These are phyloP conservation scores for Aureobasidium namibiae DNA, from an alignment of 2,329 filamentous ascomycete species.

Conservation along the genomic window DNA sequence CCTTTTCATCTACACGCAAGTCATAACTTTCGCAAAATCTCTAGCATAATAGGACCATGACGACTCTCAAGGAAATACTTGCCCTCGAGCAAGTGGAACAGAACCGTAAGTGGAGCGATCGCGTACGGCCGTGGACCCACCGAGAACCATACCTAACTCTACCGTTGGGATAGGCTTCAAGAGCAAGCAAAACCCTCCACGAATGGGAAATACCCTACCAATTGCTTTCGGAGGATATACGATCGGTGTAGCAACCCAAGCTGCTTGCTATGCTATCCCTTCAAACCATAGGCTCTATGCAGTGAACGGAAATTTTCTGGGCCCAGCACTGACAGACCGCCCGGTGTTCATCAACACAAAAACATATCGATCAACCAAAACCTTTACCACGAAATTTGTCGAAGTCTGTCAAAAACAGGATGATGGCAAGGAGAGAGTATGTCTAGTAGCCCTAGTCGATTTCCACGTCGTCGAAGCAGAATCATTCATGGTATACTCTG, in stretches of 20 bases:
- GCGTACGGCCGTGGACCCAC: background rate
- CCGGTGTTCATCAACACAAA: conserved; percentile 32
- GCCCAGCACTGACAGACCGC: conserved; percentile 36
- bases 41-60: background rate
- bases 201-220: conserved; percentile 27
- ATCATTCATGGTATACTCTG: conserved; percentile 31
- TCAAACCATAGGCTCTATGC: conserved; percentile 37
- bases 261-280: conserved; percentile 34
- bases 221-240: conserved; percentile 42
- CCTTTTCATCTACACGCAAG: no score
- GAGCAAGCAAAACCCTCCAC: conserved; percentile 25
- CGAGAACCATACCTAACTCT: background rate
- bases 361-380: conserved; percentile 36
- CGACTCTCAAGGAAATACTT: background rate
- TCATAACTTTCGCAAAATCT: no score
- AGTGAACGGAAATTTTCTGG: conserved; percentile 39
- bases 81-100: conserved; percentile 1
- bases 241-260: conserved; percentile 33
- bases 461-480: conserved; percentile 38
- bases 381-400: conserved; percentile 42
- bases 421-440: conserved; percentile 30
- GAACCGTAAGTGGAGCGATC: background rate
- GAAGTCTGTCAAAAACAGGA: conserved; percentile 36
- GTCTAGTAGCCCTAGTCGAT: conserved; percentile 38
- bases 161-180: background rate